Evolutionary conservation across 2,329 filamentous ascomycete species (phyloP).

Genomic region (Pyrenochaeta sp.): DNA sequence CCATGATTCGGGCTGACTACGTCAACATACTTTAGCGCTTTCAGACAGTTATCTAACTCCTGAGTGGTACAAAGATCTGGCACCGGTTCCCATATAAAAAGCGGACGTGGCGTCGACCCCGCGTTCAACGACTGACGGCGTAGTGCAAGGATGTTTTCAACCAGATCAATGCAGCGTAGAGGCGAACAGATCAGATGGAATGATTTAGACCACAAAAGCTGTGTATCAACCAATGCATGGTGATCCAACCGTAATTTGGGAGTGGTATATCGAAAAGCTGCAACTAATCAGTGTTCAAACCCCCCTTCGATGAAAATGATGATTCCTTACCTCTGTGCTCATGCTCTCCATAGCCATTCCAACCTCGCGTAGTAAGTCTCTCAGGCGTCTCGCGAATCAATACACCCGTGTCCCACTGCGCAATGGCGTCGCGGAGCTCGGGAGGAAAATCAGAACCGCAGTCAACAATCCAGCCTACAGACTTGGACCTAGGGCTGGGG

Average conservation of each 20-base stretch:
- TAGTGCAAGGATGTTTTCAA: constrained; percentile 70
- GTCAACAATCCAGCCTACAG: constrained; percentile 91
- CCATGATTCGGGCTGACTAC: constrained; percentile 82
- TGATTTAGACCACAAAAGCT: constrained; percentile 74
- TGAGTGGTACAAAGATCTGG: constrained; percentile 84
- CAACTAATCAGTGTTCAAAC: background rate
- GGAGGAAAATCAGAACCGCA: constrained; percentile 85
- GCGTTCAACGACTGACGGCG: constrained; percentile 50
- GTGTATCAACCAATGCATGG: constrained; percentile 68
- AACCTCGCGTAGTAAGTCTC: constrained; percentile 84
- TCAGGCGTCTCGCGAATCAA: constrained; percentile 71
- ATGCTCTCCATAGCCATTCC: constrained; percentile 85
- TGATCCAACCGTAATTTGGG: constrained; percentile 84
- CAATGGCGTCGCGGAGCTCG: constrained; percentile 69
- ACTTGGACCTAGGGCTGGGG: constrained; percentile 68
- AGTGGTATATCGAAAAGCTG: constrained; percentile 85
- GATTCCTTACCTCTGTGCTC: constrained; percentile 64
- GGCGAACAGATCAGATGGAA: constrained; percentile 92
- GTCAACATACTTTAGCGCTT: constrained; percentile 64
- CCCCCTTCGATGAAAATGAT: background rate
- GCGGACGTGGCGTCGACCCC: constrained; percentile 56
- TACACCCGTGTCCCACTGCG: constrained; percentile 78
- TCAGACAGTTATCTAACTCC: constrained; percentile 62
- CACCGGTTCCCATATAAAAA: constrained; percentile 95
- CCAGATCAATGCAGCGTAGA: constrained; percentile 76